Evolutionary conservation across 2,329 filamentous ascomycete genomes (phyloP).

Genomic region (Pestalotiopsis fici): DNA sequence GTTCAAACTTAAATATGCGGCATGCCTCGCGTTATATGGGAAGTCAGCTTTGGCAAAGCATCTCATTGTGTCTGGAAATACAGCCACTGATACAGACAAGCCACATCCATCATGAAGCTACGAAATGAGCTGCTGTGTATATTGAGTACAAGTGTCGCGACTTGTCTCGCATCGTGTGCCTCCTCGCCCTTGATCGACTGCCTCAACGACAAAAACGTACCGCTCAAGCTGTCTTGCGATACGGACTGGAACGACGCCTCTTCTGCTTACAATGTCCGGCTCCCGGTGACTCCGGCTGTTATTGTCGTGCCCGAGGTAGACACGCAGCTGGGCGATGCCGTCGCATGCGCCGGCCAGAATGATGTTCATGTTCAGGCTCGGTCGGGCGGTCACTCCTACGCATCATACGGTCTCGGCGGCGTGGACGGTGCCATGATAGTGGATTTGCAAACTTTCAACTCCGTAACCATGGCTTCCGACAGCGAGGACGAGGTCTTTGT

Average conservation of each 20-base stretch:
- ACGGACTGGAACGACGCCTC: neutral
- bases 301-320: constrained; percentile 24
- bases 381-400: constrained; percentile 51
- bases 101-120: neutral
- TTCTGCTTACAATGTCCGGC: constrained; percentile 22
- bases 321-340: constrained; percentile 35
- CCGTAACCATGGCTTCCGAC: constrained; percentile 13
- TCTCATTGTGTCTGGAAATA: neutral
- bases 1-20: neutral
- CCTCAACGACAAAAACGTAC: neutral
- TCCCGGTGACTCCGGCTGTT: constrained; percentile 19
- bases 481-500: constrained; percentile 33
- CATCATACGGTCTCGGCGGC: constrained; percentile 41
- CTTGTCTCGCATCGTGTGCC: neutral
- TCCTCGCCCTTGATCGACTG: neutral
- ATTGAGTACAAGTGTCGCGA: neutral
- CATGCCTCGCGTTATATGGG: neutral
- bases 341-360: constrained; percentile 36
- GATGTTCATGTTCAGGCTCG: constrained; percentile 46
- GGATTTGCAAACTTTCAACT: constrained; percentile 29
- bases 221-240: neutral
- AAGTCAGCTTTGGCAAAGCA: neutral
- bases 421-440: constrained; percentile 33
- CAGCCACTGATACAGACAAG: neutral
- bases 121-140: neutral